These are phyloP conservation scores for Monosporascus sp. DNA, from an alignment of 2,329 filamentous ascomycete species.

Conservation along the genomic window DNA sequence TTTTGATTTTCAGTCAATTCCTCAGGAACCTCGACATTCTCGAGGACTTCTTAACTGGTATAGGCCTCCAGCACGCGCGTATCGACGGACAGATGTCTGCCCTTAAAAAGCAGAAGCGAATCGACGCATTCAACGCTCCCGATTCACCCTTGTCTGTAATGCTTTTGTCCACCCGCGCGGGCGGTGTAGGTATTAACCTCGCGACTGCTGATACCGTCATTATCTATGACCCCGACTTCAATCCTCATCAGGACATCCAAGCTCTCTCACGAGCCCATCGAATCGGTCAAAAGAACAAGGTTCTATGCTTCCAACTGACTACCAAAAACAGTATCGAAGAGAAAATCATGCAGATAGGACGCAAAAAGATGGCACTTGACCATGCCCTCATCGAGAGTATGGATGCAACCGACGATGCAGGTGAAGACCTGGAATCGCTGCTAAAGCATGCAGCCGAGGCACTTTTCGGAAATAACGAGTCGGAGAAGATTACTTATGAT, in stretches of 20 bases:
- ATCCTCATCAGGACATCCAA: conserved; percentile 96
- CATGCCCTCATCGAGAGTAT: conserved; percentile 92
- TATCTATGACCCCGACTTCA: conserved; percentile 95
- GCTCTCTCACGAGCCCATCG: conserved; percentile 90
- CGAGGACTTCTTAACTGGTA: conserved; percentile 81
- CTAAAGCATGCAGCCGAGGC: conserved; percentile 82
- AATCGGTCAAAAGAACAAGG: conserved; percentile 93
- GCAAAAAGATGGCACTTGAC: conserved; percentile 93
- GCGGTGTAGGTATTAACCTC: conserved; percentile 95
- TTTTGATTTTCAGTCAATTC: conserved; percentile 95
- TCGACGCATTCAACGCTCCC: conserved; percentile 87
- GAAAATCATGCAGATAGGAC: conserved; percentile 91
- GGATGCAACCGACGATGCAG: conserved; percentile 74
- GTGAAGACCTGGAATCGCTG: conserved; percentile 79
- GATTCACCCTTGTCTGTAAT: conserved; percentile 83
- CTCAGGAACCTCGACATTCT: conserved; percentile 81
- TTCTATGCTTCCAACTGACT: conserved; percentile 91
- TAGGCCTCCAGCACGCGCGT: conserved; percentile 69
- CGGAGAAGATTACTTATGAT: conserved; percentile 77
- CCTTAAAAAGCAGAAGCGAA: conserved; percentile 86
- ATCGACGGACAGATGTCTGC: conserved; percentile 81
- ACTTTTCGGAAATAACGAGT: conserved; percentile 71
- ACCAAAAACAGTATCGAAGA: conserved; percentile 87
- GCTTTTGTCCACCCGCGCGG: conserved; percentile 86
- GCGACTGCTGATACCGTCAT: conserved; percentile 97